Base-by-base conservation (phyloP, 2,329 filamentous ascomycete species). In the Fusarium acutatum region DNA sequence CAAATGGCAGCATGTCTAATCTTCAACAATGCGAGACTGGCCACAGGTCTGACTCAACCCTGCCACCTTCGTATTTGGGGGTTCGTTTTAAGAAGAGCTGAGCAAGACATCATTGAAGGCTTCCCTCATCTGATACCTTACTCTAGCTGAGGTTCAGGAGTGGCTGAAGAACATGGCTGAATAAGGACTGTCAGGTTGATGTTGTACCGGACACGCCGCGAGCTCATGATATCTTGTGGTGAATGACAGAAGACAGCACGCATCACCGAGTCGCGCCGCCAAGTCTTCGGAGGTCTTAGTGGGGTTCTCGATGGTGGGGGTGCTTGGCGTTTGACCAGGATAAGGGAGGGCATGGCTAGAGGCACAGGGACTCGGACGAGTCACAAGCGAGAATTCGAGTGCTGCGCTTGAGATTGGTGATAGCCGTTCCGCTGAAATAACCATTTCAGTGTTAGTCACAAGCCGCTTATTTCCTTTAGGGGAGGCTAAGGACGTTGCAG, bases 401-500 rank as follows among this genome's bases (percentile, higher is more conserved):
- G 75, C 75, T 78, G 76, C 73, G 64, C 57, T 74, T 58, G 61
- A 78, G 76, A 78, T 78, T 78, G 76, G 75, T 77, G 76, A 74
- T 78, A 75, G 66, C 66, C 65, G 67, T 78, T 67, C 70, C 60
- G 67, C 70, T 63, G 47, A 61, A 69, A 67, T 70, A 52, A 37
- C 64, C 60, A 66, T 71, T 73, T 60, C 64, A 73, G 44, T 67
- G 22, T 56, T 68, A 56, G 73, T 58, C 64, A 54, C 73, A 73
- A 69, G 72, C 64, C 72, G 69, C 72, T 75, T 74, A 73, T 73
- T 69, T 75, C 64, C 64, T 61, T 26, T 59, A 61, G 49, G 53
- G 64, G 52, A 44, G 11, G 60, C 64, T 54, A 70, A 41, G 50
- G 57, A 69, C 24, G 46, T 38, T 56, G 52, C 67, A 75, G 46